Percentiles rank a stretch among this genome's conserved stretches.
phyloP scores from a whole-genome alignment of 805 yeast species.

The Cyberlindnera veronae region DNA sequence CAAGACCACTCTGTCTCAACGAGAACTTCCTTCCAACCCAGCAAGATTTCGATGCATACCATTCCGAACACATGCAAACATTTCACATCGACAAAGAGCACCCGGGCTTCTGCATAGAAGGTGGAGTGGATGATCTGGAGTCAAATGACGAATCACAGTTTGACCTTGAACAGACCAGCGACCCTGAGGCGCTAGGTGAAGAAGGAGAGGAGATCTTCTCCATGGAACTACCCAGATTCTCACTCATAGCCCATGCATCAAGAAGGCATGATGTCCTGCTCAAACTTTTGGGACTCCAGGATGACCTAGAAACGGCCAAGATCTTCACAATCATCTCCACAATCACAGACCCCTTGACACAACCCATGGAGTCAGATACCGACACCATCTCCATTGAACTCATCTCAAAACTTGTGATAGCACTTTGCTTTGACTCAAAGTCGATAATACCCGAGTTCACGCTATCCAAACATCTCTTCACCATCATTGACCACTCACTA shows the following conservation, averaged over 20 bases:
- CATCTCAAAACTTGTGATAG: slow-evolving; percentile 46
- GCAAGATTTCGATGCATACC: slow-evolving; percentile 3
- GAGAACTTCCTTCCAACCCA: neutral
- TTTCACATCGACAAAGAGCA: slow-evolving; percentile 11
- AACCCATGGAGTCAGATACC: slow-evolving; percentile 58
- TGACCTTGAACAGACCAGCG: neutral
- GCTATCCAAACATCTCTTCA: slow-evolving; percentile 30
- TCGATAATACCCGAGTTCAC: slow-evolving; percentile 34
- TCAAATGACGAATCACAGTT: neutral
- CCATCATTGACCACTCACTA: slow-evolving; percentile 37
- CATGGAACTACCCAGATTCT: slow-evolving; percentile 27
- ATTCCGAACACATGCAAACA: slow-evolving; percentile 5
- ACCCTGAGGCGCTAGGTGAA: slow-evolving; percentile 3
- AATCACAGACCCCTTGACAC: slow-evolving; percentile 62
- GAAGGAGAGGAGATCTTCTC: slow-evolving; percentile 30
- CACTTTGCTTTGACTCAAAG: slow-evolving; percentile 28
- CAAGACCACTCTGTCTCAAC: neutral
- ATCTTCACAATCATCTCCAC: slow-evolving; percentile 31
- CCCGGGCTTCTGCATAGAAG: slow-evolving; percentile 13
- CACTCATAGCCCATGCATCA: slow-evolving; percentile 24
- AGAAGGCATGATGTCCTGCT: slow-evolving; percentile 32
- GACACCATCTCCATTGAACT: slow-evolving; percentile 52
- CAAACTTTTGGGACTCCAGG: slow-evolving; percentile 25
- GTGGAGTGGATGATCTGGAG: neutral
- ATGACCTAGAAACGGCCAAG: slow-evolving; percentile 12